Evolutionary conservation across 2,329 filamentous ascomycete species (phyloP).

Genomic region (Fusarium incarnatum): DNA sequence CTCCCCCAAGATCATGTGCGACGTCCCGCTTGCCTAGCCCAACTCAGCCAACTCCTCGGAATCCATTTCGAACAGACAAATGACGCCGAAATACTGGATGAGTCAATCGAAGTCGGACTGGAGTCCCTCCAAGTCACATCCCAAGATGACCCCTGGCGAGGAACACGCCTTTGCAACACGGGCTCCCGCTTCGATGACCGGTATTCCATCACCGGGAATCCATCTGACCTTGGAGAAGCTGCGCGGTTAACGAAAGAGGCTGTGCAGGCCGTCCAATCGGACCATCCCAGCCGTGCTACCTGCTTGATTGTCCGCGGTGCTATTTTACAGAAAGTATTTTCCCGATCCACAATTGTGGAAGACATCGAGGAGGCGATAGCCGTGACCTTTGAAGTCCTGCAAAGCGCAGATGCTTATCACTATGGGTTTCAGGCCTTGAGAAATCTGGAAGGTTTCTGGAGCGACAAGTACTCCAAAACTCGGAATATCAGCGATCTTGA

Average conservation of each 20-base stretch:
- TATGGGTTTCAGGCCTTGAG: too few species aligned
- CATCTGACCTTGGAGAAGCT: neutral
- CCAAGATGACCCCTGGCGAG: neutral
- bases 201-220: neutral
- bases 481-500: too few species aligned
- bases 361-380: neutral
- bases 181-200: neutral
- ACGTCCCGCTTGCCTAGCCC: neutral
- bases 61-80: neutral
- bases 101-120: neutral
- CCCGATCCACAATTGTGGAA: neutral
- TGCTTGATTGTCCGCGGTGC: neutral
- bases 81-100: neutral
- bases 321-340: neutral
- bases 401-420: neutral
- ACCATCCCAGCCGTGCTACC: neutral
- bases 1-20: too few species aligned
- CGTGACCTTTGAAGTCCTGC: neutral
- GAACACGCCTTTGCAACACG: neutral
- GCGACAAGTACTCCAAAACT: too few species aligned
- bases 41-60: neutral
- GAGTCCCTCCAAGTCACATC: neutral
- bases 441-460: too few species aligned
- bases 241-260: neutral
- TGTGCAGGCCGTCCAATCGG: neutral